phyloP scores from a whole-genome alignment of 2,329 filamentous ascomycete species.

The Alternaria burnsii region DNA sequence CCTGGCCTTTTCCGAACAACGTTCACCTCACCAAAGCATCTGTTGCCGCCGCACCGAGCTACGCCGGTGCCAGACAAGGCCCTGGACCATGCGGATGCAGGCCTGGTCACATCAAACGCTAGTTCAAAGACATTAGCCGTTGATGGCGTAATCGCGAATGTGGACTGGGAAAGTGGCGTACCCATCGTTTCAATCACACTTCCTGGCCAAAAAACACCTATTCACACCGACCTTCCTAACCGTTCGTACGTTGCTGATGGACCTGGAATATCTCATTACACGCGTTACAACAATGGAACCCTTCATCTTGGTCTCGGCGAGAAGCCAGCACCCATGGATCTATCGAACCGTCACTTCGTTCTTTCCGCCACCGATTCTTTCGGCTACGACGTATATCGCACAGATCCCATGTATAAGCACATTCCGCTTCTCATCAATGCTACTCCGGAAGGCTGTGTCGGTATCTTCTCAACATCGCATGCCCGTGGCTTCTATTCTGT shows the following conservation, averaged over 20 bases:
- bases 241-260: conserved; percentile 73
- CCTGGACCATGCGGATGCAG: conserved; percentile 43
- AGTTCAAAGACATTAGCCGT: conserved; percentile 56
- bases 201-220: conserved; percentile 58
- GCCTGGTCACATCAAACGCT: conserved; percentile 46
- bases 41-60: conserved; percentile 71
- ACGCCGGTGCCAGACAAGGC: conserved; percentile 56
- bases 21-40: conserved; percentile 69
- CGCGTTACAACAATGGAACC: conserved; percentile 66
- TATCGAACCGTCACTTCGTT: conserved; percentile 71
- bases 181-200: conserved; percentile 64
- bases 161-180: conserved; percentile 68
- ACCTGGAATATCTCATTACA: conserved; percentile 70
- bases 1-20: conserved; percentile 73
- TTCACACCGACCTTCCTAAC: conserved; percentile 70
- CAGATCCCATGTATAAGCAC: conserved; percentile 79
- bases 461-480: conserved; percentile 73
- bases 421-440: conserved; percentile 76
- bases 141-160: conserved; percentile 60
- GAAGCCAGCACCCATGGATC: conserved; percentile 76
- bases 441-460: conserved; percentile 70
- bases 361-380: conserved; percentile 76
- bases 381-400: conserved; percentile 74
- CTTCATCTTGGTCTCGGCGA: conserved; percentile 76
- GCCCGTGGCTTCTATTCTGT: conserved; percentile 70